Base-by-base conservation (phyloP, 768 basidiomycete species). In the Rhizopogon sp. region DNA sequence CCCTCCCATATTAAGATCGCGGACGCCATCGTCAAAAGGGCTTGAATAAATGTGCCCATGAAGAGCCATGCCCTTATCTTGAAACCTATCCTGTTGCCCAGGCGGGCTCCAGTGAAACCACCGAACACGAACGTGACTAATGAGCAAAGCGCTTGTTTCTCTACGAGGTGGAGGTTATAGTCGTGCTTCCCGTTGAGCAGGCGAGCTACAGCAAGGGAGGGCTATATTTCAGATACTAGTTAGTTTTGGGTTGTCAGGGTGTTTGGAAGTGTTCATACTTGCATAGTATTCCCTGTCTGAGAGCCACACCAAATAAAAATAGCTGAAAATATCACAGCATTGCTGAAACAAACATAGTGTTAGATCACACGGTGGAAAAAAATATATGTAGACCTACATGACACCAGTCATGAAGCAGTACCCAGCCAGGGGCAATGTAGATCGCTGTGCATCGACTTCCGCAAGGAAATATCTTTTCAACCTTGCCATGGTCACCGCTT, bases 281-380 rank as follows among this genome's bases (percentile, higher is more conserved):
- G 83, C 3, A 80, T 76, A 59, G 81, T 81, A 66, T 87, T 87
- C 50, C 85, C 87, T 2, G 87, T 88, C 68, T 90, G 88, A 71
- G 88, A 90, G 29, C 83, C 88, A 65, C 84, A 87, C 87, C 88
- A 90, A 8, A 89, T 82, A 68, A 85, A 90, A 54, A 88, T 76
- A 4, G 88, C 84, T 39, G 85, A 81, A 72, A 90, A 90, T 1
- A 83, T 83, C 41, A 89, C 72, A 2, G 79, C 78, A 62, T 86
- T 83, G 28, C 86, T 88, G 54, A 13, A 31, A 9, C n/a, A 39
- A 7, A 11, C 41, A 22, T 37, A 16, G 33, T 14, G 25, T 54
- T 17, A 17, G 55, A 47, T 33, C 25, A 41, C 42, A 17, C 44
- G 25, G 22, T 50, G 17, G 25, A 53, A 9, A 17, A 41, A 20